Base-by-base conservation (phyloP, 2,329 filamentous ascomycete species). In the Pyrenochaeta sp. region DNA sequence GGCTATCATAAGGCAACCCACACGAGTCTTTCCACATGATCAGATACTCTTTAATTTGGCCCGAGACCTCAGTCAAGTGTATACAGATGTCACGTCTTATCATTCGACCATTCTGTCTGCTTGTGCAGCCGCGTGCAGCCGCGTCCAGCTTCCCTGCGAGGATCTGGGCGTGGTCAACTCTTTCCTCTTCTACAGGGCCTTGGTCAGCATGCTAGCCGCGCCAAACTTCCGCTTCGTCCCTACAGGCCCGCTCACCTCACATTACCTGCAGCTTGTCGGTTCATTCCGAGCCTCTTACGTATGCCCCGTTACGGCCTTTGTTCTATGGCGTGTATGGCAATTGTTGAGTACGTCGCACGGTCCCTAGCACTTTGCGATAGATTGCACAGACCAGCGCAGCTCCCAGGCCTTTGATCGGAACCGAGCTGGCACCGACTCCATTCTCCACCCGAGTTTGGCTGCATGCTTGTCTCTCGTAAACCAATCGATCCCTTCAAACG, bases 401-500 rank as follows among this genome's bases (percentile, higher is more conserved):
- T 37, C 7, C 22, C 12, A 27, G 30, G n/a, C 24, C 6, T 43
- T 13, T 36, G 32, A 32, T 49, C 52, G 48, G 48, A 22, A 28
- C 48, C 48, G 48, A 50, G 48, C 48, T 10, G 34, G 48, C 22
- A 39, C 48, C 48, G 48, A 40, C 24, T 48, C 15, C 25, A 32
- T 8, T 15, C 13, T 19, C 28, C 37, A 30, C 19, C 15, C 37
- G 37, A 40, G 6, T 8, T 15, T 28, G 27, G 6, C 44, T 28
- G 25, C 24, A 46, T 5, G 1, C 22, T 15, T 8, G 44, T 12
- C 44, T 46, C 32, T 36, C 32, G 7, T 46, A n/a, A 28, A 27
- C 44, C 24, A 46, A 32, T 30, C 44, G 15, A 22, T 30, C 44
- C 30, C 7, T 5, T 19, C 8, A 6, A 10, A 22, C 19, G 5